Evolutionary conservation across 2,329 filamentous ascomycete species (phyloP).

Genomic region (Fonsecaea pedrosoi): DNA sequence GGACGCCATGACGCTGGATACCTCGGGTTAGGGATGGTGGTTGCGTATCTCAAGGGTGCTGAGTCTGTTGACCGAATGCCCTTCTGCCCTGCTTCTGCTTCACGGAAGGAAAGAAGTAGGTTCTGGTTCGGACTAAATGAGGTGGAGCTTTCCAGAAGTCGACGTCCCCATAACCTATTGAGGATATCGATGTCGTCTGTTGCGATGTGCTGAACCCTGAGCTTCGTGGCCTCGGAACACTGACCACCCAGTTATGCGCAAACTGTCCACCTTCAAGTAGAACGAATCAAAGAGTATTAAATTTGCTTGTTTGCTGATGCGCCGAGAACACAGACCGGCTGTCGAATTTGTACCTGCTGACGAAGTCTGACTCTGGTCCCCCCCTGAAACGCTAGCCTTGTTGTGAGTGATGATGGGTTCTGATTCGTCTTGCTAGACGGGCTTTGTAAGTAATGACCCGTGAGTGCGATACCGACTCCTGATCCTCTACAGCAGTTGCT

Average conservation of each 20-base stretch:
- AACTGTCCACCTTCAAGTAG: too few species aligned
- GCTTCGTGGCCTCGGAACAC: too few species aligned
- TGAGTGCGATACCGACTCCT: neutral
- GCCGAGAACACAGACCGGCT: neutral
- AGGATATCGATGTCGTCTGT: too few species aligned
- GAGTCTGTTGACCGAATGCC: too few species aligned
- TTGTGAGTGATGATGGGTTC: neutral
- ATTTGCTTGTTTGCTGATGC: neutral
- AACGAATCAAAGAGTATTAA: too few species aligned
- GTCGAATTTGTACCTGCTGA: neutral
- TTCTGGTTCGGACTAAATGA: too few species aligned
- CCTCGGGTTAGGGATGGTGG: neutral
- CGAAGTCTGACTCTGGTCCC: neutral
- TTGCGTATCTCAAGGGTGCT: neutral
- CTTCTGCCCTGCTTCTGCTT: too few species aligned
- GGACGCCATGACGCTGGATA: conserved; percentile 9
- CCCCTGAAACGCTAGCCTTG: conserved; percentile 2
- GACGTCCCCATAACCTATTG: too few species aligned
- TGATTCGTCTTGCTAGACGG: neutral
- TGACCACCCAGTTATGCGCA: too few species aligned
- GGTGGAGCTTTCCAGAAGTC: too few species aligned
- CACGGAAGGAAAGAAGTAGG: too few species aligned
- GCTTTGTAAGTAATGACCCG: neutral
- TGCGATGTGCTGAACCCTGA: too few species aligned
- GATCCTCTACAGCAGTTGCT: neutral